Conservation (phyloP, 805 yeast species). For the Suhomyces faveliae region DNA sequence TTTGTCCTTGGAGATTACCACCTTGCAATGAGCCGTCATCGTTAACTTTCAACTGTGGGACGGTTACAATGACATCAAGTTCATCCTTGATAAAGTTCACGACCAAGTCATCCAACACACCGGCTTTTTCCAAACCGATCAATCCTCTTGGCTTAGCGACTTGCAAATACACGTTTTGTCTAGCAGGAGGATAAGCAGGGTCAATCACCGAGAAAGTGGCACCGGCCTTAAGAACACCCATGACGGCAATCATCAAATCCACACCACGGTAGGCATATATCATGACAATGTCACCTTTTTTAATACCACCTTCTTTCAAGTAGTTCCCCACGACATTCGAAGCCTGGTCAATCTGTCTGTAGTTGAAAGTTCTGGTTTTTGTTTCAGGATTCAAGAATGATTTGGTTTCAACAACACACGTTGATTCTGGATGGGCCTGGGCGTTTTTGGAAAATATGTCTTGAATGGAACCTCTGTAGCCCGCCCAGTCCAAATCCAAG, state of each 20-base stretch:
- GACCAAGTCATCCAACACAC: constrained; percentile 72
- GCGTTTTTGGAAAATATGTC: constrained; percentile 93
- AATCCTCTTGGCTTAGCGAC: constrained; percentile 94
- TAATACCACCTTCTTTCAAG: constrained; percentile 74
- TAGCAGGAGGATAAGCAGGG: constrained; percentile 98
- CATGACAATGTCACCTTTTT: constrained; percentile 93
- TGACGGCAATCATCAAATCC: constrained; percentile 91
- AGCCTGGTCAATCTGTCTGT: constrained; percentile 86
- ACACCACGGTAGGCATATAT: constrained; percentile 97
- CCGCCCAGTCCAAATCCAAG: constrained; percentile 81
- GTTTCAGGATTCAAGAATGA: constrained; percentile 54
- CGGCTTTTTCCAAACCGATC: constrained; percentile 89
- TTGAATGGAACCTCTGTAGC: constrained; percentile 92
- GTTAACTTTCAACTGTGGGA: constrained; percentile 74
- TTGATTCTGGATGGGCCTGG: constrained; percentile 74
- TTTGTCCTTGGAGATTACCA: constrained; percentile 37
- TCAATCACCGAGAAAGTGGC: constrained; percentile 98
- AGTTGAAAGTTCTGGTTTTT: constrained; percentile 71
- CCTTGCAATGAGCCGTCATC: constrained; percentile 74
- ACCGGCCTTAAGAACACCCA: constrained; percentile 98
- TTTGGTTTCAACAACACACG: constrained; percentile 91
- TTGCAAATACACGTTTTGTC: constrained; percentile 88
- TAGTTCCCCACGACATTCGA: constrained; percentile 92
- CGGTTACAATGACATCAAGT: constrained; percentile 65
- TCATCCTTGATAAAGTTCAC: constrained; percentile 74